Conservation (phyloP, 257 asterid species). For the Vinca minor region DNA sequence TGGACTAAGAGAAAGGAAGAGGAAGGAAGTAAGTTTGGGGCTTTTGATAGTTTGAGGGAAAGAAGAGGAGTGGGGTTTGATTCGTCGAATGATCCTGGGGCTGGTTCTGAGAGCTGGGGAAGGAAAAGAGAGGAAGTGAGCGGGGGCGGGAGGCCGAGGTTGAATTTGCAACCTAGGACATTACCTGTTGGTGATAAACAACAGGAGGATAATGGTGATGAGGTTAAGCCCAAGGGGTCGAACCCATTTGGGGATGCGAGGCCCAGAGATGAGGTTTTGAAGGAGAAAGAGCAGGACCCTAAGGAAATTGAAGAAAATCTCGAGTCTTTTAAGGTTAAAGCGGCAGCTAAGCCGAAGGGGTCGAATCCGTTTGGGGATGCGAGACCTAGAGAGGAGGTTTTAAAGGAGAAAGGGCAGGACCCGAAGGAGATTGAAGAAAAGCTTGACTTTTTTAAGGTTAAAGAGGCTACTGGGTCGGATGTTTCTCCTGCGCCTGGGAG, state of each 20-base stretch:
- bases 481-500: no score
- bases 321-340: conserved; percentile 38
- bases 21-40: conserved; percentile 45
- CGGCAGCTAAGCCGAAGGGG: conserved; percentile 25
- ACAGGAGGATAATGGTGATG: conserved; percentile 15
- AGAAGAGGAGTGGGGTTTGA: conserved; percentile 51
- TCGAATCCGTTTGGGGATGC: conserved; percentile 84
- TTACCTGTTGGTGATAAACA: conserved; percentile 30
- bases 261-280: conserved; percentile 96
- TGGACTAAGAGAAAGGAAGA: conserved; percentile 74
- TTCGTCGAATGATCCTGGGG: conserved; percentile 17
- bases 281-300: conserved; percentile 89
- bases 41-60: conserved; percentile 77
- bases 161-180: conserved; percentile 43
- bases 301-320: conserved; percentile 64
- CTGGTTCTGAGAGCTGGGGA: conserved; percentile 62
- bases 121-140: conserved; percentile 58
- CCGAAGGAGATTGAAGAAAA: conserved; percentile 80
- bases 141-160: conserved; percentile 45
- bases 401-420: conserved; percentile 92
- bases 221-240: conserved; percentile 49
- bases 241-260: conserved; percentile 90
- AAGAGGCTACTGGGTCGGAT: no score
- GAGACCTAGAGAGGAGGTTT: conserved; percentile 93
- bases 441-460: conserved; percentile 46